phyloP scores from a whole-genome alignment of 164 flowering plant species.

The Vitis vinifera region ASM3070453v1 NC_081812.1:16925001-16925500 shows the following conservation, averaged over 20 bases:
- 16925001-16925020: constrained; percentile 96
- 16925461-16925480: too few relatives aligned
- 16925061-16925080: constrained; percentile 89
- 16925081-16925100: constrained; percentile 99
- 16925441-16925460: too few relatives aligned
- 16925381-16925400: too few relatives aligned
- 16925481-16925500: too few relatives aligned
- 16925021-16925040: constrained; percentile 99
- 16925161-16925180: constrained; percentile 88
- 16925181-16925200: constrained; percentile 53
- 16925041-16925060: constrained; percentile 96
- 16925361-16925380: too few relatives aligned
- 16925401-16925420: too few relatives aligned
- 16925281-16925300: too few relatives aligned
- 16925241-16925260: background rate
- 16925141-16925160: constrained; percentile 88
- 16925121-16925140: constrained; percentile 87
- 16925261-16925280: too few relatives aligned
- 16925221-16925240: background rate
- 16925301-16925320: too few relatives aligned
- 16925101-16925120: constrained; percentile 92
- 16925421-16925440: too few relatives aligned
- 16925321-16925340: too few relatives aligned
- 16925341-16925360: too few relatives aligned
- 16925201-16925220: background rate